phyloP scores from a whole-genome alignment of 257 asterid species.

The Linderniella brevidens region DNA sequence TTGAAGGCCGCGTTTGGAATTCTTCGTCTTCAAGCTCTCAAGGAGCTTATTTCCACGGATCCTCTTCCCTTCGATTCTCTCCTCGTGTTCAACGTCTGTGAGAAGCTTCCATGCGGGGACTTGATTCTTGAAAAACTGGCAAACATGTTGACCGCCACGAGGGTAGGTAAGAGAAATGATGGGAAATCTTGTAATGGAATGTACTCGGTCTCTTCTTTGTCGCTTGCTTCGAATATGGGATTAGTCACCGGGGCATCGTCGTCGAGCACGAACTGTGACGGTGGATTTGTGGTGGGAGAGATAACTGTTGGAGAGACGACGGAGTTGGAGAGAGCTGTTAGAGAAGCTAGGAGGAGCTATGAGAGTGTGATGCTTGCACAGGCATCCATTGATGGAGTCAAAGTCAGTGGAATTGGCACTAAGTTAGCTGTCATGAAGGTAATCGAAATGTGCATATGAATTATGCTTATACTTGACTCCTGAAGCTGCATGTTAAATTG shows the following conservation, averaged over 20 bases:
- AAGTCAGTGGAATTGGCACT: constrained; percentile 81
- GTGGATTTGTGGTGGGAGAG: constrained; percentile 63
- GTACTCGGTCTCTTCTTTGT: constrained; percentile 47
- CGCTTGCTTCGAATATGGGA: constrained; percentile 66
- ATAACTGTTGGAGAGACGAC: constrained; percentile 69
- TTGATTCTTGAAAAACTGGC: constrained; percentile 72
- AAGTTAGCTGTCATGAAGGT: constrained; percentile 95
- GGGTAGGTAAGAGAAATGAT: constrained; percentile 24
- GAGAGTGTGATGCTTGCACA: constrained; percentile 63
- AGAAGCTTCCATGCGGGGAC: constrained; percentile 88
- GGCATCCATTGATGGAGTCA: constrained; percentile 81
- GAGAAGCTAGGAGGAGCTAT: constrained; percentile 67
- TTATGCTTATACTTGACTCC: no score
- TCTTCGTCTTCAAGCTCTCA: constrained; percentile 72
- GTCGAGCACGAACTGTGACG: constrained; percentile 23
- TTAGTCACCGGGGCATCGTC: constrained; percentile 36
- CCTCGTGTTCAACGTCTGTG: constrained; percentile 88
- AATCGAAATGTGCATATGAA: constrained; percentile 3
- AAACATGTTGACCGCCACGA: constrained; percentile 33
- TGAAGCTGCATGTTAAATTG: not conserved
- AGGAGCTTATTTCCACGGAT: constrained; percentile 37
- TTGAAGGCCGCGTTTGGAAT: constrained; percentile 76
- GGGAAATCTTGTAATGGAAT: constrained; percentile 25
- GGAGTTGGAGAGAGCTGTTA: constrained; percentile 67
- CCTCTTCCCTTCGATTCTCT: constrained; percentile 40